Conservation (phyloP, 306 rosid genomes). For the Ziziphus jujuba region DNA sequence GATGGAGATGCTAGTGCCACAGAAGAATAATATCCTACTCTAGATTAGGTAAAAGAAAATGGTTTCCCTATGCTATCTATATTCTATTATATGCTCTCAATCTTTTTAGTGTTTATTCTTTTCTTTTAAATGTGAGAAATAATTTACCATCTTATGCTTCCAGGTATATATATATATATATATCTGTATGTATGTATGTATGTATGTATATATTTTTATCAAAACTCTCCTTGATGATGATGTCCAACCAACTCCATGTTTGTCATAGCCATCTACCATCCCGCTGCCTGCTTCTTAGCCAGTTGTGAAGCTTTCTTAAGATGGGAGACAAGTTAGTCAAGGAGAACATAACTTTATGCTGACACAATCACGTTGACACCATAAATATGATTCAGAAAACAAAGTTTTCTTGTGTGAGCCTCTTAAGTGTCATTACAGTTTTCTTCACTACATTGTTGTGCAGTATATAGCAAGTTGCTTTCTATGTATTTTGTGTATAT, state of each 20-base stretch:
- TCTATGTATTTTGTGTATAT: not conserved
- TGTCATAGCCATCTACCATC: too few species aligned
- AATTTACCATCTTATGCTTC: not conserved
- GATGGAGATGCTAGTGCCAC: slow-evolving; percentile 26
- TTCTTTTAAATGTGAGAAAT: not conserved
- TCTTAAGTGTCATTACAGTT: not conserved
- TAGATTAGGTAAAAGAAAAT: slow-evolving; percentile 8
- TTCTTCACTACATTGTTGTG: not conserved
- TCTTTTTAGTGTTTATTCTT: not conserved
- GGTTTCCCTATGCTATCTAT: not conserved
- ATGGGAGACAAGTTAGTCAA: too few species aligned
- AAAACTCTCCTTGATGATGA: not conserved
- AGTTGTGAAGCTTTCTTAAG: too few species aligned
- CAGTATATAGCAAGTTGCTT: not conserved
- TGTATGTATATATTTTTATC: not conserved
- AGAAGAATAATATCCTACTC: slow-evolving; percentile 27
- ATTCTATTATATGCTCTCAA: not conserved
- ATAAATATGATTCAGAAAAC: too few species aligned
- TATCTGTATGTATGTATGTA: too few species aligned
- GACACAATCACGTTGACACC: too few species aligned
- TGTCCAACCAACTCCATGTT: not conserved
- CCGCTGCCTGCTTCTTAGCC: too few species aligned
- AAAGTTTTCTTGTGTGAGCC: not conserved
- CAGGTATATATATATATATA: too few species aligned
- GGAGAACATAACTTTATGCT: too few species aligned